phyloP scores from a whole-genome alignment of 1,284 basidiomycete species.

The Porogramme epimiltina region DNA sequence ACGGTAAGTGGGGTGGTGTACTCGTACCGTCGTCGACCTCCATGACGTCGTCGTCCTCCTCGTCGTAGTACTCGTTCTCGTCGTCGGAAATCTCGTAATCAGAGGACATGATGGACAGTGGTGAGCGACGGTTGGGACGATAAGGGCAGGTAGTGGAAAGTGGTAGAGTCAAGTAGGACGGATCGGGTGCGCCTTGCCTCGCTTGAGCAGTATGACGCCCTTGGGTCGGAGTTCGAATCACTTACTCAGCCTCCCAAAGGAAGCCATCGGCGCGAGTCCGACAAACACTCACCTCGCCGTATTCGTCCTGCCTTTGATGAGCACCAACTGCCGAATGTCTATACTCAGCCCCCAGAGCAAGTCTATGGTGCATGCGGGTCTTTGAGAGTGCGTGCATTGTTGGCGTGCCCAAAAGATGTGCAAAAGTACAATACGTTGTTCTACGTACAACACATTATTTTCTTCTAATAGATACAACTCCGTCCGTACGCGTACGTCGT shows the following conservation, averaged over 20 bases:
- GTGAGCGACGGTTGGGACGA: not conserved
- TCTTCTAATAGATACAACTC: constrained; percentile 25
- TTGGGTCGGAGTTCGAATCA: constrained; percentile 11
- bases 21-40: constrained; percentile 49
- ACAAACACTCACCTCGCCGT: too few relatives aligned
- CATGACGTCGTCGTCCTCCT: constrained; percentile 68
- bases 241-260: constrained; percentile 7
- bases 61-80: constrained; percentile 65
- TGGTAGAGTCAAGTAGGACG: constrained; percentile 15
- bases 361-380: not conserved
- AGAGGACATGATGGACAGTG: constrained; percentile 54
- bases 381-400: not conserved
- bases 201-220: constrained; percentile 5
- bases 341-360: too few relatives aligned
- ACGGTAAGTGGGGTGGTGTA: constrained; percentile 8
- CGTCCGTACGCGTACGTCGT: not conserved
- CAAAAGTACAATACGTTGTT: constrained; percentile 24
- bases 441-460: constrained; percentile 26
- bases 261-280: not conserved
- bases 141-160: constrained; percentile 9
- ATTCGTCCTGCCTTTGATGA: too few relatives aligned
- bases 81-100: constrained; percentile 77
- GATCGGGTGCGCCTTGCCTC: constrained; percentile 16
- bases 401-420: too few relatives aligned
- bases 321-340: too few relatives aligned